Conservation (phyloP, 2,329 filamentous ascomycete genomes). For the Podosphaera xanthii region DNA sequence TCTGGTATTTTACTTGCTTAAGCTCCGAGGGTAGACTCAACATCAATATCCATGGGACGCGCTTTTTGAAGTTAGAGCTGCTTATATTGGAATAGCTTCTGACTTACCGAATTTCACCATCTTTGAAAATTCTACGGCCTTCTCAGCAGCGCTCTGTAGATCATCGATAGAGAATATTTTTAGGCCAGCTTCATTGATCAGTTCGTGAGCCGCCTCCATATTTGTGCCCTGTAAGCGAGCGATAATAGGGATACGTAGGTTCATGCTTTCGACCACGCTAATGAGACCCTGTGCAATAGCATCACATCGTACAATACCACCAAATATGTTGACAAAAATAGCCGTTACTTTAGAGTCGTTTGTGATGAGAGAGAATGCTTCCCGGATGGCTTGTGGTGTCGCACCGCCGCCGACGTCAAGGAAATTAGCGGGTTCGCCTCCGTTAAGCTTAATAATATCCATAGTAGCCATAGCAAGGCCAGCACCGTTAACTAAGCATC, state of each 20-base stretch:
- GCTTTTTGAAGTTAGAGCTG: constrained; percentile 26
- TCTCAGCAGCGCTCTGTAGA: constrained; percentile 89
- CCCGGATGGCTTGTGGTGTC: constrained; percentile 86
- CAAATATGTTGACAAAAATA: constrained; percentile 99
- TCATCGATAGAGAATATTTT: constrained; percentile 99
- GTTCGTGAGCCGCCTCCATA: constrained; percentile 79
- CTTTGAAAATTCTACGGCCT: constrained; percentile 96
- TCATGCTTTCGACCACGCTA: constrained; percentile 81
- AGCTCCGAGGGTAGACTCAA: constrained; percentile 87
- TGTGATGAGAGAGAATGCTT: constrained; percentile 96
- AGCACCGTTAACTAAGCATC: constrained; percentile 95
- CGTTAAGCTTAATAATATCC: constrained; percentile 99
- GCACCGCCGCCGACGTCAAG: constrained; percentile 95
- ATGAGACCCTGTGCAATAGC: constrained; percentile 92
- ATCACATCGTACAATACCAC: constrained; percentile 94
- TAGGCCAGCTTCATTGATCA: constrained; percentile 88
- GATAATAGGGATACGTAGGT: constrained; percentile 91
- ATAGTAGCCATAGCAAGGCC: constrained; percentile 99
- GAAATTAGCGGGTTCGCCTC: constrained; percentile 91
- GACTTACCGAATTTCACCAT: constrained; percentile 79
- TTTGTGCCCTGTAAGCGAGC: constrained; percentile 96
- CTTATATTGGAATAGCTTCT: background rate
- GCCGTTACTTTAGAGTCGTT: constrained; percentile 94
- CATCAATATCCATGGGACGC: constrained; percentile 88
- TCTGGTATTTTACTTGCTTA: constrained; percentile 19